Base-by-base conservation (phyloP, 169 alveolate genomes). In the Besnoitia besnoiti region DNA sequence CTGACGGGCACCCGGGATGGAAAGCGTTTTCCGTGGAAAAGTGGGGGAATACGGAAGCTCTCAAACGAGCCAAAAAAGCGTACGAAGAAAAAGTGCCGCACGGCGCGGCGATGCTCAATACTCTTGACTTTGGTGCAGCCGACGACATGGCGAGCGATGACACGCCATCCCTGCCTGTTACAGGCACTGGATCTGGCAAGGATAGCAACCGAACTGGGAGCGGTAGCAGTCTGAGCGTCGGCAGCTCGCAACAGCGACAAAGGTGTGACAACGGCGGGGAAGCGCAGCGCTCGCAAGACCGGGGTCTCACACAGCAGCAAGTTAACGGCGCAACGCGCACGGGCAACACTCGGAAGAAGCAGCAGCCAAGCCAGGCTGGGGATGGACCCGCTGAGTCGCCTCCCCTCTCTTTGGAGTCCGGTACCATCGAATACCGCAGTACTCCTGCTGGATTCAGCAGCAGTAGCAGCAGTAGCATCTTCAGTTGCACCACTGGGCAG, bases 1-100 rank as follows among this genome's bases (percentile, higher is more conserved):
- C 80, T 24, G 80, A 67, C 33, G 80, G 80, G 10, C 80, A 67
- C 80, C 80, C 80, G 12, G 80, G 80, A 37, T 67, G 80, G 80
- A 67, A 67, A 3, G 80, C 80, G 12, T 67, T 67, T 37, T 67
- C 80, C 12, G 80, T 67, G 46, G 80, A 67, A 44, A 67, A 67
- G 24, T 67, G 80, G 80, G 80, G 80, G 8, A 67, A 67, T n/a
- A n/a, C 47, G 5, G 80, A 67, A 67, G 80, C 80, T 67, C 46
- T 67, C 80, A 37, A 67, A 33, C 80, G 80, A 5, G 80, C 80
- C 40, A n/a, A 44, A 37, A n/a, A 37, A 1, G 80, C 80, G 27
- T 67, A 67, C 80, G 80, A 67, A 33, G 80, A 67, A 19, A 67
- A 67, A 67, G 80, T 67, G 10, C 80, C 80, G 46, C 80, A 67